Evolutionary conservation across 495 filamentous ascomycete genomes (phyloP).

Genomic region (Friedmanniomyces simplex): DNA sequence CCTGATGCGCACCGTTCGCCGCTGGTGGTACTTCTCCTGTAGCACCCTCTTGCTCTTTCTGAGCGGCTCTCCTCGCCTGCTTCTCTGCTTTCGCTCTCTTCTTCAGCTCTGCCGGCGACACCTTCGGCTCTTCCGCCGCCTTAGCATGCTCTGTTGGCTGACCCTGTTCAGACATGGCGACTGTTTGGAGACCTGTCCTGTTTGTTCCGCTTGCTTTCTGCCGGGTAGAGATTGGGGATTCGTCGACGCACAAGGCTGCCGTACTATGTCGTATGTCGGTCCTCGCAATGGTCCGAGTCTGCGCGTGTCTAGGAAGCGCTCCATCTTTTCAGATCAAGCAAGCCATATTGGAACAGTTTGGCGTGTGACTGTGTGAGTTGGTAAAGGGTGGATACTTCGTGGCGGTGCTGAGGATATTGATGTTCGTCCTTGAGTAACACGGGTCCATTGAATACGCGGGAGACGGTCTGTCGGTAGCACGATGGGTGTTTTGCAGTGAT

Average conservation of each 20-base stretch:
- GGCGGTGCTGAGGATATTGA: background rate
- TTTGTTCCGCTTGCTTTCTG: background rate
- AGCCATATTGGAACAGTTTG: background rate
- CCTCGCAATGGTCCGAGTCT: background rate
- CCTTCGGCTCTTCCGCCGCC: conserved; percentile 11
- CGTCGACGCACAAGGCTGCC: background rate
- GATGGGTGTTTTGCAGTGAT: too few relatives aligned
- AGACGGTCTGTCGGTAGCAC: background rate
- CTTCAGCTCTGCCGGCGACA: conserved; percentile 30
- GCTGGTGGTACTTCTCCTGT: conserved; percentile 2
- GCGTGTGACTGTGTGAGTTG: background rate
- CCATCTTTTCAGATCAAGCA: background rate
- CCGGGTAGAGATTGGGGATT: background rate
- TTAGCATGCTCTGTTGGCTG: conserved; percentile 1
- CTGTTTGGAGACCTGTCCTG: background rate
- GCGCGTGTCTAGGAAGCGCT: background rate
- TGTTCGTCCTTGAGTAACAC: background rate
- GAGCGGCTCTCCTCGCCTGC: conserved; percentile 29
- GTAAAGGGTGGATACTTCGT: background rate
- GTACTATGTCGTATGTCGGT: background rate
- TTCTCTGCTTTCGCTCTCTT: conserved; percentile 35
- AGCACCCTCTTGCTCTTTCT: conserved; percentile 19
- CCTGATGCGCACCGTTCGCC: conserved; percentile 15
- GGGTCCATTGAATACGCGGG: background rate
- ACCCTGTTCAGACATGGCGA: background rate